A percentile compares a stretch with the other conserved stretches of the same genome.
Evolutionary conservation across 2,329 filamentous ascomycete species (phyloP).

Genomic region (Ceratocystis destructans): DNA sequence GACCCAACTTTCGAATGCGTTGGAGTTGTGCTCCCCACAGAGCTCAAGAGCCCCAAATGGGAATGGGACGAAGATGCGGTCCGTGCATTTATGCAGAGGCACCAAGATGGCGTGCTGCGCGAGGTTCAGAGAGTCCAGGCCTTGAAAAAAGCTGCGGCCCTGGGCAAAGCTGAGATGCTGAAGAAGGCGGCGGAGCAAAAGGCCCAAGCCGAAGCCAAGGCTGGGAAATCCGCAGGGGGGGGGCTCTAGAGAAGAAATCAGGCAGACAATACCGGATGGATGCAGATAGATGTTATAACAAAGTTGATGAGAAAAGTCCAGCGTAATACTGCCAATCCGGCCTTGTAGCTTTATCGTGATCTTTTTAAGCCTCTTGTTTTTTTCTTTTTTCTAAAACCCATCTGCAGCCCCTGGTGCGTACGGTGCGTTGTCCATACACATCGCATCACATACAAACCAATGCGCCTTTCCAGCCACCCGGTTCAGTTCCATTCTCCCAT

Average conservation of each 20-base stretch:
- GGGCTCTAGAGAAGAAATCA: background rate
- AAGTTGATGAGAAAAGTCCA: background rate
- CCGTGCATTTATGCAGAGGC: conserved; percentile 32
- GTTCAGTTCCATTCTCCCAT: background rate
- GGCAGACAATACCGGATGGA: background rate
- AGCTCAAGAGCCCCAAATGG: conserved; percentile 25
- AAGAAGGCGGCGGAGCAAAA: background rate
- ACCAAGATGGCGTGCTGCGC: conserved; percentile 20
- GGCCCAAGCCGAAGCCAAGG: background rate
- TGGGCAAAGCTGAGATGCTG: conserved; percentile 19
- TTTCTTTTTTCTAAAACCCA: background rate
- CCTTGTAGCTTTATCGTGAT: background rate
- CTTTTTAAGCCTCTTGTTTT: no score
- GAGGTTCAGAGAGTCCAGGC: background rate
- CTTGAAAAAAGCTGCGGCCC: conserved; percentile 22
- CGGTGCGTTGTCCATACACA: no score
- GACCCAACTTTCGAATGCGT: conserved; percentile 29
- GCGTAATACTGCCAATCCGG: background rate
- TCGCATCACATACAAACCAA: background rate
- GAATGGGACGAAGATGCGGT: conserved; percentile 33
- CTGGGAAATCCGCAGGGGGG: background rate
- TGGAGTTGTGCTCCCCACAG: background rate
- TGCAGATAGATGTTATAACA: background rate
- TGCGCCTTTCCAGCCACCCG: background rate
- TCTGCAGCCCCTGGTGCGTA: background rate